Conservation (phyloP, 164 flowering plant species). For the Umbellularia californica region DNA sequence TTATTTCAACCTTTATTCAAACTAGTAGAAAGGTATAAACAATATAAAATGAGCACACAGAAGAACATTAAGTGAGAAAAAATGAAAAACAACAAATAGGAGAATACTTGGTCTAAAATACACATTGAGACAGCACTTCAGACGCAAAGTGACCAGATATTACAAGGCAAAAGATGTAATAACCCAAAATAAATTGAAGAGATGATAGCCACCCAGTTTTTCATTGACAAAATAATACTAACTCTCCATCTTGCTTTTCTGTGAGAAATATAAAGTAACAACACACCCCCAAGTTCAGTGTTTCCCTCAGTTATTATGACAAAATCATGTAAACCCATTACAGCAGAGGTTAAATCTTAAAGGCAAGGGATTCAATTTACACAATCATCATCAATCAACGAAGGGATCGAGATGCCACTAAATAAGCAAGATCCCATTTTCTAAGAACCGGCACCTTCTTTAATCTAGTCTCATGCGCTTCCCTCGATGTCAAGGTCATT, state of each 20-base stretch:
- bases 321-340: not conserved
- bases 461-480: not conserved
- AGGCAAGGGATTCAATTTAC: not conserved
- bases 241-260: not conserved
- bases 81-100: not conserved
- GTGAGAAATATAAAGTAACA: not conserved
- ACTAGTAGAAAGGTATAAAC: not conserved
- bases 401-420: not conserved
- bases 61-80: not conserved
- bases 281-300: not conserved
- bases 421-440: not conserved
- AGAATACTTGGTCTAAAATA: not conserved
- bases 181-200: not conserved
- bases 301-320: not conserved
- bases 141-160: not conserved
- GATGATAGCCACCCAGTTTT: not conserved
- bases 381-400: too few relatives aligned
- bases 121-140: not conserved
- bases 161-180: not conserved
- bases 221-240: not conserved
- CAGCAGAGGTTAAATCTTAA: not conserved
- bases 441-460: not conserved
- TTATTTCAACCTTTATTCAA: conserved; percentile 1
- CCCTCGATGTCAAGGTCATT: not conserved
- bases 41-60: not conserved